A percentile compares a stretch with the other conserved stretches of the same genome.
phyloP scores from a whole-genome alignment of 345 rosid genomes.

The Brassica napus region Da-Ae NC_063448.1:13799001-13799500 shows the following conservation, averaged over 20 bases:
- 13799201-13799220: constrained; percentile 17
- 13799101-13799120: not conserved
- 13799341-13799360: too few relatives aligned
- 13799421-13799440: too few relatives aligned
- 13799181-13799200: constrained; percentile 11
- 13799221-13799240: constrained; percentile 10
- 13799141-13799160: not conserved
- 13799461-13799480: too few relatives aligned
- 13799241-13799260: not conserved
- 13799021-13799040: not conserved
- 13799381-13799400: too few relatives aligned
- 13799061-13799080: not conserved
- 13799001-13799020: not conserved
- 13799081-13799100: not conserved
- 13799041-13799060: not conserved
- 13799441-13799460: too few relatives aligned
- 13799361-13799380: too few relatives aligned
- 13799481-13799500: too few relatives aligned
- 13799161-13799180: not conserved
- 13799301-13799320: too few relatives aligned
- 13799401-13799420: too few relatives aligned
- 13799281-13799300: too few relatives aligned
- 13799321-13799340: too few relatives aligned
- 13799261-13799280: too few relatives aligned
- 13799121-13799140: not conserved